Conservation (phyloP, 75 land plant species). For the Chamaecyparis obtusa region DNA sequence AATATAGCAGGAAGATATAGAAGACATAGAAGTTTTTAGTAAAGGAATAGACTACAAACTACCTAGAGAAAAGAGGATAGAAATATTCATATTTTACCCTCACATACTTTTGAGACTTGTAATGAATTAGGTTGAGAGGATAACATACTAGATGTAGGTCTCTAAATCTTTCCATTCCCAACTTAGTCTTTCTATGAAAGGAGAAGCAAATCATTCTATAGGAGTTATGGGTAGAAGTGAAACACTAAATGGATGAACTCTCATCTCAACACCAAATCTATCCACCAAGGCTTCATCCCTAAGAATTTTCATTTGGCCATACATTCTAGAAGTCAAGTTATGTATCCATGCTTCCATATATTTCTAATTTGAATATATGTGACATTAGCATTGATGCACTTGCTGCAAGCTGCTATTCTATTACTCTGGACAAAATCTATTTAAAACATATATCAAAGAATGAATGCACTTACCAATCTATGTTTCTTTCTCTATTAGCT, state of each 20-base stretch:
- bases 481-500: too few species aligned
- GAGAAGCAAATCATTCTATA: slow-evolving; percentile 71
- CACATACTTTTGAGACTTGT: not conserved
- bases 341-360: slow-evolving; percentile 66
- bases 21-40: too few species aligned
- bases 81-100: not conserved
- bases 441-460: too few species aligned
- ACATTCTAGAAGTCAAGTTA: slow-evolving; percentile 66
- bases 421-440: too few species aligned
- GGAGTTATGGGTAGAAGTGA: slow-evolving; percentile 72
- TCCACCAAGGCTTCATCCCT: slow-evolving; percentile 81
- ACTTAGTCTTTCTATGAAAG: slow-evolving; percentile 66
- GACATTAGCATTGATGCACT: too few species aligned
- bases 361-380: too few species aligned
- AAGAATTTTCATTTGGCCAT: slow-evolving; percentile 60
- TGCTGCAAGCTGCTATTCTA: too few species aligned
- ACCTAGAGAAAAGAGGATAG: not conserved
- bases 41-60: too few species aligned
- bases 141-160: slow-evolving; percentile 74
- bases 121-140: not conserved
- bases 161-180: slow-evolving; percentile 95
- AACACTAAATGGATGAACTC: slow-evolving; percentile 66
- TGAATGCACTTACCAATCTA: too few species aligned
- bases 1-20: too few species aligned
- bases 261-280: slow-evolving; percentile 74